Evolutionary conservation across 2,329 filamentous ascomycete species (phyloP).

Genomic region (Chaetomiaceae sp.): DNA sequence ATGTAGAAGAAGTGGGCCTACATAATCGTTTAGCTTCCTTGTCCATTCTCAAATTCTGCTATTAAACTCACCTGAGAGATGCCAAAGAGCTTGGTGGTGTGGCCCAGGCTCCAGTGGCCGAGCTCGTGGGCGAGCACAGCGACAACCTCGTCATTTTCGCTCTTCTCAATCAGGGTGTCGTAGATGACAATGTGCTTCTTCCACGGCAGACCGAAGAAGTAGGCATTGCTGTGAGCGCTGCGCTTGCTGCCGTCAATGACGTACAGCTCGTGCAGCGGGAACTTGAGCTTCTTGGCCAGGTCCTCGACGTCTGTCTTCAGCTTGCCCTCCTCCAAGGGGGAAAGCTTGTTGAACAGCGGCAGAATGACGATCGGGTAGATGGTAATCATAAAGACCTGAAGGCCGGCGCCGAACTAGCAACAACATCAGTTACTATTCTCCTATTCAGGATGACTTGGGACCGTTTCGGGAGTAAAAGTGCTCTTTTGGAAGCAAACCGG

Average conservation of each 20-base stretch:
- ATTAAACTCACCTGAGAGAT: conserved; percentile 66
- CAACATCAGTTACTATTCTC: no score
- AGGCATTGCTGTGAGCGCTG: conserved; percentile 84
- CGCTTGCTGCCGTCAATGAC: conserved; percentile 92
- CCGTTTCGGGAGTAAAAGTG: no score
- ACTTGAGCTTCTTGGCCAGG: conserved; percentile 77
- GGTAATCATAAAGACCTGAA: conserved; percentile 93
- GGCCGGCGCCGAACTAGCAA: conserved; percentile 81
- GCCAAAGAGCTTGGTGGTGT: conserved; percentile 85
- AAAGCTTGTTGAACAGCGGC: conserved; percentile 97
- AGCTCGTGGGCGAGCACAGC: conserved; percentile 94
- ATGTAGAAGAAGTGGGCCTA: conserved; percentile 94
- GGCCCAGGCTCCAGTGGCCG: conserved; percentile 93
- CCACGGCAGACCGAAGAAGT: conserved; percentile 97
- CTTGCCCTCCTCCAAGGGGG: conserved; percentile 78
- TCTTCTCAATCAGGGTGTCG: conserved; percentile 96
- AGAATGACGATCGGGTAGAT: conserved; percentile 93
- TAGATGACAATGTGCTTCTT: conserved; percentile 99
- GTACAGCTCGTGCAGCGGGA: conserved; percentile 87
- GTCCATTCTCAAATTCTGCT: not conserved
- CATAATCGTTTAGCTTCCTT: not conserved
- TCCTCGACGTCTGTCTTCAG: conserved; percentile 85
- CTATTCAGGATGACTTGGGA: no score
- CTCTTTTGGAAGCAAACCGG: no score
- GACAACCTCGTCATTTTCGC: conserved; percentile 83